These are phyloP conservation scores for Penicilliopsis zonata DNA, from an alignment of 495 filamentous ascomycete species.

Conservation along the genomic window DNA sequence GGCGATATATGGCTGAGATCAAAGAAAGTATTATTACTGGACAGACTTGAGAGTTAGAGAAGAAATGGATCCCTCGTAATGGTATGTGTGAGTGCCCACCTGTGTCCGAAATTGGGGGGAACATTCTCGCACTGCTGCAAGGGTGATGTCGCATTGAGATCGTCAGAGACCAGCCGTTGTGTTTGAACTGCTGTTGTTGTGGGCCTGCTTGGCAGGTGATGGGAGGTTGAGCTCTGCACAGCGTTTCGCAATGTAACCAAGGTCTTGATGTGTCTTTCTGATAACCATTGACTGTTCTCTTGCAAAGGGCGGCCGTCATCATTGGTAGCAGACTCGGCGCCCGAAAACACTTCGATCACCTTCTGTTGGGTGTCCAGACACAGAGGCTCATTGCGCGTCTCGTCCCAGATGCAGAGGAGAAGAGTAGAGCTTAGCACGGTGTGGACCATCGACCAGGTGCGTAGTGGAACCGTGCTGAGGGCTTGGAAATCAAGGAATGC, in stretches of 20 bases:
- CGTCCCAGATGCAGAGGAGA: conserved; percentile 27
- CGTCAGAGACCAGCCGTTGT: background rate
- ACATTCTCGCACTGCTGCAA: too few species aligned
- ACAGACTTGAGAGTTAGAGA: background rate
- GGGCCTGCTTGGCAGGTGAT: too few species aligned
- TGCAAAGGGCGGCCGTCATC: conserved; percentile 6
- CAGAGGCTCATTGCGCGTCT: conserved; percentile 22
- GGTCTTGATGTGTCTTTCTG: conserved; percentile 21
- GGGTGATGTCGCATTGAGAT: too few species aligned
- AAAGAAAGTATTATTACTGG: too few species aligned
- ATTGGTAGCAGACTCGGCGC: conserved; percentile 6
- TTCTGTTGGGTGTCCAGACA: conserved; percentile 19
- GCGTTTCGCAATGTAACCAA: conserved; percentile 18
- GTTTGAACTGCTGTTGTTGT: background rate
- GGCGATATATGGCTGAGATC: conserved; percentile 22
- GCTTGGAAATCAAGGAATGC: conserved; percentile 24
- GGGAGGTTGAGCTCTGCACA: conserved; percentile 3
- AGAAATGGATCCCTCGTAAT: too few species aligned
- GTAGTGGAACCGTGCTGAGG: conserved; percentile 18
- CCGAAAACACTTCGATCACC: conserved; percentile 23
- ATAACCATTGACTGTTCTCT: conserved; percentile 20
- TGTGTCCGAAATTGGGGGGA: too few species aligned
- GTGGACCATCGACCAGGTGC: conserved; percentile 29
- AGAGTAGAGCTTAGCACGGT: conserved; percentile 24
- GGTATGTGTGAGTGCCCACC: too few species aligned